Base-by-base conservation (phyloP, 768 basidiomycete genomes). In the Polyporus arcularius region DNA sequence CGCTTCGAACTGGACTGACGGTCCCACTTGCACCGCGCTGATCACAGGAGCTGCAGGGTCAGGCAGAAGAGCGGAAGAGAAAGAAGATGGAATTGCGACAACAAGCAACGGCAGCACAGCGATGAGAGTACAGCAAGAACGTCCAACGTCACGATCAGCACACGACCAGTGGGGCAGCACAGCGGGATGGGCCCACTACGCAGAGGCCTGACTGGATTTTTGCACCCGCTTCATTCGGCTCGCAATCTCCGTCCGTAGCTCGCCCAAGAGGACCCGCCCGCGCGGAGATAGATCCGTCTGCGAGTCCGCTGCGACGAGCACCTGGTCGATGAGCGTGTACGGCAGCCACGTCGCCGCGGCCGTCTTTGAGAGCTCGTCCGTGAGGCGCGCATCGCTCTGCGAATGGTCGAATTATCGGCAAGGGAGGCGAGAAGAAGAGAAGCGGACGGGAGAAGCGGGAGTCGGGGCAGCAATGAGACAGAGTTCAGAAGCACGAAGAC, bases 241-340 rank as follows among this genome's bases (percentile, higher is more conserved):
- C 51, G 80, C 80, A 56, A 92, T 75, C 59, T 89, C 85, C 42
- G 76, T 76, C 60, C 84, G 82, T 60, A 93, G 73, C 61, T 82
- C 80, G 35, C 78, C 72, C 49, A 86, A 77, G 32, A 79, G 74
- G 7, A 50, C 60, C 48, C 70, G 72, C 28, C 74, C 74, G 45
- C 78, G 78, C 12, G 80, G 58, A 21, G 84, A 81, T 53, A 84
- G 70, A 40, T 79, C 78, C 39, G 79, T 77, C 66, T 83, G 80
- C 8, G 80, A 74, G 60, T 82, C 80, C 10, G 87, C 84, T 14
- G 87, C 86, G 26, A 80, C 79, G 31, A 94, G 79, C 39, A 94
- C 88, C 73, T 92, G 88, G 73, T 95, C 93, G 63, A 95, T 83
- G 56, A 94, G 80, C 51, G 85, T 84, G 69, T 94, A 94, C 14